Percentiles rank a stretch among this genome's conserved stretches.
These are phyloP conservation scores for Didymella lethalis DNA, from an alignment of 2,329 filamentous ascomycete genomes.

Conservation along the genomic window DNA sequence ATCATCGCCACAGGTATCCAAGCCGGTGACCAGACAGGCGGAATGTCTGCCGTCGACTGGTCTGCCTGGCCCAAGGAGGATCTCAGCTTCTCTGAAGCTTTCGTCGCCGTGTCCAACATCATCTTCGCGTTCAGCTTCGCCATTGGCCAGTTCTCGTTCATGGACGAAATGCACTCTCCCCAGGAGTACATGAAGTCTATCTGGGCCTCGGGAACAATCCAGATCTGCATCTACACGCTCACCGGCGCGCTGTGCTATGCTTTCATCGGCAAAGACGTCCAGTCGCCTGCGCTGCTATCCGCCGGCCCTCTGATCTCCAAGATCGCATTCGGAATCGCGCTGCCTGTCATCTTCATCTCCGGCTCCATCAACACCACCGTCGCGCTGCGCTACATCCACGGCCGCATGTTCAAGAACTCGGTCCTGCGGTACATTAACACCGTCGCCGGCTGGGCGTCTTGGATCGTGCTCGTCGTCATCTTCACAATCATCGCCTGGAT, in stretches of 20 bases:
- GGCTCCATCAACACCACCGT: slow-evolving; percentile 27
- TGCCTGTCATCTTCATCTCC: slow-evolving; percentile 27
- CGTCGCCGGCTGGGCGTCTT: slow-evolving; percentile 21
- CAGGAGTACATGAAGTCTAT: slow-evolving; percentile 25
- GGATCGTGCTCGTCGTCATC: slow-evolving; percentile 23
- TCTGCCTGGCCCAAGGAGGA: slow-evolving; percentile 25
- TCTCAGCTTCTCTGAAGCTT: slow-evolving; percentile 23
- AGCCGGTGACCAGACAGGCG: slow-evolving; percentile 14
- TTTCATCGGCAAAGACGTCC: slow-evolving; percentile 21
- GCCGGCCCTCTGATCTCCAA: slow-evolving; percentile 21
- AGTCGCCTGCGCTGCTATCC: slow-evolving; percentile 19
- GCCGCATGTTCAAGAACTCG: slow-evolving; percentile 27
- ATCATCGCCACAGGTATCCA: slow-evolving; percentile 26
- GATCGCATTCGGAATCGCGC: slow-evolving; percentile 21
- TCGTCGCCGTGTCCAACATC: slow-evolving; percentile 25
- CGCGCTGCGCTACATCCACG: slow-evolving; percentile 27
- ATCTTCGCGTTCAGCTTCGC: slow-evolving; percentile 28
- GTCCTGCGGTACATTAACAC: slow-evolving; percentile 26
- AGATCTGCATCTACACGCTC: slow-evolving; percentile 26
- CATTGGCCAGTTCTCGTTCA: slow-evolving; percentile 25
- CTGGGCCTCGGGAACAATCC: slow-evolving; percentile 23
- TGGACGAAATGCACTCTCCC: slow-evolving; percentile 27
- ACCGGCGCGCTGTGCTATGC: slow-evolving; percentile 26
- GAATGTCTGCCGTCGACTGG: slow-evolving; percentile 25
- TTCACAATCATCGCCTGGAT: slow-evolving; percentile 27